Percentiles rank a stretch among this genome's conserved stretches.
Evolutionary conservation across 257 asterid species (phyloP).

Genomic region (Echites panduratus): DNA sequence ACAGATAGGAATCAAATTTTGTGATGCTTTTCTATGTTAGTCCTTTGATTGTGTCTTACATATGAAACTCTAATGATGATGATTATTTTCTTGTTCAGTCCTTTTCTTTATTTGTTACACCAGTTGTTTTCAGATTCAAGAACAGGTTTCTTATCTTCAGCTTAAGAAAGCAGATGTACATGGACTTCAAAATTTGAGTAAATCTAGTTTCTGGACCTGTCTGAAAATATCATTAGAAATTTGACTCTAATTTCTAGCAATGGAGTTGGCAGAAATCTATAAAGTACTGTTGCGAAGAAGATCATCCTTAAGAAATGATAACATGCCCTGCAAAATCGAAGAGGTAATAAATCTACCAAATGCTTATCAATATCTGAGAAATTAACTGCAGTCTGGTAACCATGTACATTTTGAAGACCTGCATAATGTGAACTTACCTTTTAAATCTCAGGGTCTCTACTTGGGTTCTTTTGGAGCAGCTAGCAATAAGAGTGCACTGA

Average conservation of each 20-base stretch:
- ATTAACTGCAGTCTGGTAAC: neutral
- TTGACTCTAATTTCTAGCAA: constrained; percentile 17
- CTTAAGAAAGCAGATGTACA: neutral
- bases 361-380: neutral
- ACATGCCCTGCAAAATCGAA: constrained; percentile 65
- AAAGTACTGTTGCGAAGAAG: constrained; percentile 32
- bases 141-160: neutral
- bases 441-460: constrained; percentile 62
- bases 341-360: constrained; percentile 36
- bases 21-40: neutral
- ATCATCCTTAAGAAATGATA: constrained; percentile 41
- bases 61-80: neutral
- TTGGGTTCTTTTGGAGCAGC: constrained; percentile 96
- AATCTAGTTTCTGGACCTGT: neutral
- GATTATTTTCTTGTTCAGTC: neutral
- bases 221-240: neutral
- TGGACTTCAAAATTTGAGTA: neutral
- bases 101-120: neutral
- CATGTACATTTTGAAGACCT: neutral
- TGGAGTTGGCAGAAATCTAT: constrained; percentile 35
- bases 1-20: neutral
- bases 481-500: constrained; percentile 41
- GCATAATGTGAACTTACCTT: constrained; percentile 7
- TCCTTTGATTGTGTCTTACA: neutral
- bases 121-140: neutral